Conservation (phyloP, 495 filamentous ascomycete genomes). For the Penicillium atrosanguineum region DNA sequence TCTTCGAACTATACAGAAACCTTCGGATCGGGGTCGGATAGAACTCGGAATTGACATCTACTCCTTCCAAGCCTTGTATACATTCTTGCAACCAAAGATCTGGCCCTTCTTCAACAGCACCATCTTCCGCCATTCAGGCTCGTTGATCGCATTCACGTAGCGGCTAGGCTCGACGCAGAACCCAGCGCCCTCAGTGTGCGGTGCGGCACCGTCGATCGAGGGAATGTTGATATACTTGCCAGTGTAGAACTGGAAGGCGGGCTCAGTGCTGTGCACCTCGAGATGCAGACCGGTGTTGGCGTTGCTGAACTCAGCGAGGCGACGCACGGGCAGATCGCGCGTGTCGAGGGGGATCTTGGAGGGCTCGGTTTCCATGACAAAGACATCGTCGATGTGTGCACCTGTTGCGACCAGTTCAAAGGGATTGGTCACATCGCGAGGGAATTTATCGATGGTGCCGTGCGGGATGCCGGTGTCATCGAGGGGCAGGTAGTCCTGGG, state of each 20-base stretch:
- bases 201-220: conserved; percentile 60
- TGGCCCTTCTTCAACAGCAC: conserved; percentile 76
- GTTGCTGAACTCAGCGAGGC: conserved; percentile 66
- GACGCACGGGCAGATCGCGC: conserved; percentile 58
- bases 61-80: conserved; percentile 78
- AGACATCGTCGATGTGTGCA: conserved; percentile 87
- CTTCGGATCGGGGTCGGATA: neutral
- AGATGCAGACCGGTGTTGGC: conserved; percentile 71
- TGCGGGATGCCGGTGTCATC: conserved; percentile 65
- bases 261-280: conserved; percentile 84
- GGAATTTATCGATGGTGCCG: conserved; percentile 49
- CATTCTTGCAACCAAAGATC: conserved; percentile 71
- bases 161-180: conserved; percentile 91
- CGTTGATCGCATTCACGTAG: conserved; percentile 84
- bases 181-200: conserved; percentile 62
- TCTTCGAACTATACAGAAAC: neutral
- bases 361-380: conserved; percentile 67
- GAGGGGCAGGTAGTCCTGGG: conserved; percentile 71
- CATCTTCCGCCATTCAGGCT: conserved; percentile 72
- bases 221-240: conserved; percentile 81
- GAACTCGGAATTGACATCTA: conserved; percentile 1
- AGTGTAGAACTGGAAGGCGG: conserved; percentile 95
- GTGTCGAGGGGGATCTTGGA: conserved; percentile 73
- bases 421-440: conserved; percentile 49
- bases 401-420: conserved; percentile 67